A percentile compares a stretch with the other conserved stretches of the same genome.
phyloP scores from a whole-genome alignment of 2,329 filamentous ascomycete genomes.

The Aspergillus eucalypticola region DNA sequence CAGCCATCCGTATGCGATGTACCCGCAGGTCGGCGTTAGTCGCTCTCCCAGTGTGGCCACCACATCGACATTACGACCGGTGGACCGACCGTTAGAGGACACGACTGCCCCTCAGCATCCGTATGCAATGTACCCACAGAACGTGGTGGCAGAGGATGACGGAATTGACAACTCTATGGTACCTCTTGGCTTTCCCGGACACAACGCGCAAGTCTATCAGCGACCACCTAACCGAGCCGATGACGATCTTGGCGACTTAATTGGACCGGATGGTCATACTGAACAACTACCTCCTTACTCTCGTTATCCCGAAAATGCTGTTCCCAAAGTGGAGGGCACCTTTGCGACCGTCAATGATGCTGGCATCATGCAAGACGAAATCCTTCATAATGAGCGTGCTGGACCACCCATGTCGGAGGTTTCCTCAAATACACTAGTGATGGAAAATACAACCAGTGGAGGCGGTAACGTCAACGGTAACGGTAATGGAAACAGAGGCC shows the following conservation, averaged over 20 bases:
- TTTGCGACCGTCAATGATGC: slow-evolving; percentile 26
- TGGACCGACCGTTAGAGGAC: slow-evolving; percentile 61
- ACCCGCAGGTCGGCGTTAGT: slow-evolving; percentile 66
- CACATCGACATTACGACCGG: slow-evolving; percentile 64
- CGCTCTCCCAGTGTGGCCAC: slow-evolving; percentile 69
- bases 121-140: slow-evolving; percentile 84
- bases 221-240: slow-evolving; percentile 66
- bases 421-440: slow-evolving; percentile 33
- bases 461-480: slow-evolving; percentile 13
- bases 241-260: slow-evolving; percentile 82
- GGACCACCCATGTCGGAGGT: slow-evolving; percentile 32
- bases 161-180: slow-evolving; percentile 49
- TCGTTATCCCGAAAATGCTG: slow-evolving; percentile 77
- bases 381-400: slow-evolving; percentile 44
- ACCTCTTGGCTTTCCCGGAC: slow-evolving; percentile 73
- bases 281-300: slow-evolving; percentile 92
- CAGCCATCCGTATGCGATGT: slow-evolving; percentile 83
- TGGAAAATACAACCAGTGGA: slow-evolving; percentile 17
- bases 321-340: slow-evolving; percentile 55
- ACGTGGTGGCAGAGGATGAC: slow-evolving; percentile 63
- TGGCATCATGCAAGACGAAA: slow-evolving; percentile 53
- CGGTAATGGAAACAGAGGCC: slow-evolving; percentile 9
- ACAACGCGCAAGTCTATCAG: slow-evolving; percentile 65
- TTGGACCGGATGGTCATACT: slow-evolving; percentile 83
- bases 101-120: slow-evolving; percentile 74